Base-by-base conservation (phyloP, 208 protist species). In the Leishmania lainsoni region DNA sequence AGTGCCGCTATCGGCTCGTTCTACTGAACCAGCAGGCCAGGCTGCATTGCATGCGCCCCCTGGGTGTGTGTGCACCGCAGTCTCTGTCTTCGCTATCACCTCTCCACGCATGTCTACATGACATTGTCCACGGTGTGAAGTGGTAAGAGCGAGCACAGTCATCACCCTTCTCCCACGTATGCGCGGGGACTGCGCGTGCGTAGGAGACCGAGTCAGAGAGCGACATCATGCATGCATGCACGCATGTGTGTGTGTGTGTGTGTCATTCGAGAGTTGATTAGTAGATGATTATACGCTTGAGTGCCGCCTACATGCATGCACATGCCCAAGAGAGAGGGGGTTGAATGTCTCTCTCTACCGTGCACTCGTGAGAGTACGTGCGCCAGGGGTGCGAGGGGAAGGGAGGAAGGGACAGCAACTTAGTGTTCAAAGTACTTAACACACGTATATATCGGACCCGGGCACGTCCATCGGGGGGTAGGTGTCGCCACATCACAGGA, bases 251-350 rank as follows among this genome's bases (percentile, higher is more conserved):
- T 72, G 68, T 29, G 68, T 72, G 66, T 29, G 69, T 12, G 49
- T 42, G 51, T 35, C 12, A 45, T 5, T 12, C 14, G 22, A 29
- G 17, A n/a, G 26, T 74, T 17, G 14, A 59, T 75, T 54, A 59
- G 51, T 26, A 59, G 16, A 42, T 61, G 48, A 26, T 59, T 75
- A 75, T 59, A 45, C 51, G 71, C 51, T n/a, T 58, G 71, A 61
- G 71, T 75, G 49, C 5, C 45, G 72, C 72, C 29, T 51, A 61
- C 72, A 17, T 35, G 52, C 56, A 49, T 22, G 56, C 56, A 66
- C 54, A 77, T 35, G 10, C 51, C 65, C 16, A 77, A 42, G 35
- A 63, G 48, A 12, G 32, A 48, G 32, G 63, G 22, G 52, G 22
- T 14, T 72, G 14, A 75, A 56, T 10, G 29, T 45, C 29, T 75